Percentiles rank a stretch among this genome's conserved stretches.
phyloP scores from a whole-genome alignment of 306 rosid genomes.

The Ochetophila trinervis region DNA sequence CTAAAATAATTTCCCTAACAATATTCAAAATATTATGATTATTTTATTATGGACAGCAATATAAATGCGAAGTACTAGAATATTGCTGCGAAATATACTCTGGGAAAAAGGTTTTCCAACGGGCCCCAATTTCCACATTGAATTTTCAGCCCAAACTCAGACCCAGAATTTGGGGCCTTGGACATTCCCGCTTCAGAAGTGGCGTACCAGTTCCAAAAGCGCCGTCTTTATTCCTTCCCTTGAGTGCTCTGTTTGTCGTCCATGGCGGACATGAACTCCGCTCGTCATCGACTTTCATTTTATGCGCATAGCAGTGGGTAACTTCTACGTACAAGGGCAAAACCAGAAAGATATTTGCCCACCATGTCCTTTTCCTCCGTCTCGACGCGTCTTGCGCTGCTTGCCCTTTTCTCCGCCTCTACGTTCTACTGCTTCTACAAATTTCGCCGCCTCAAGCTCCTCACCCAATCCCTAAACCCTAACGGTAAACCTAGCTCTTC shows the following conservation, averaged over 20 bases:
- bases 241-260: not conserved
- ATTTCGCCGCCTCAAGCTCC: slow-evolving; percentile 65
- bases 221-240: not conserved
- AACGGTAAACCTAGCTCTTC: slow-evolving; percentile 12
- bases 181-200: too few relatives aligned
- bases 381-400: slow-evolving; percentile 64
- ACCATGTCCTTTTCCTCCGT: slow-evolving; percentile 60
- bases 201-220: slow-evolving; percentile 2
- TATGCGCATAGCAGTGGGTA: not conserved
- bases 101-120: too few relatives aligned
- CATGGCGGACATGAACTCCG: slow-evolving; percentile 9
- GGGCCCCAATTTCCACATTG: too few relatives aligned
- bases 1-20: too few relatives aligned
- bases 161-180: not conserved
- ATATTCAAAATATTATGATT: too few relatives aligned
- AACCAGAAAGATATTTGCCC: slow-evolving; percentile 5
- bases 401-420: slow-evolving; percentile 86
- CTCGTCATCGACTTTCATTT: slow-evolving; percentile 6
- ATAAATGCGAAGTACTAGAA: too few relatives aligned
- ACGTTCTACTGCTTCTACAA: slow-evolving; percentile 74
- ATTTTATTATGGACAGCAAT: too few relatives aligned
- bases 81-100: too few relatives aligned
- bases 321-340: not conserved
- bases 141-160: not conserved
- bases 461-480: slow-evolving; percentile 40